Evolutionary conservation across 1,284 basidiomycete species (phyloP), one percentile per base, ranked within the genome.

Genomic region (Testicularia cyperi): DNA sequence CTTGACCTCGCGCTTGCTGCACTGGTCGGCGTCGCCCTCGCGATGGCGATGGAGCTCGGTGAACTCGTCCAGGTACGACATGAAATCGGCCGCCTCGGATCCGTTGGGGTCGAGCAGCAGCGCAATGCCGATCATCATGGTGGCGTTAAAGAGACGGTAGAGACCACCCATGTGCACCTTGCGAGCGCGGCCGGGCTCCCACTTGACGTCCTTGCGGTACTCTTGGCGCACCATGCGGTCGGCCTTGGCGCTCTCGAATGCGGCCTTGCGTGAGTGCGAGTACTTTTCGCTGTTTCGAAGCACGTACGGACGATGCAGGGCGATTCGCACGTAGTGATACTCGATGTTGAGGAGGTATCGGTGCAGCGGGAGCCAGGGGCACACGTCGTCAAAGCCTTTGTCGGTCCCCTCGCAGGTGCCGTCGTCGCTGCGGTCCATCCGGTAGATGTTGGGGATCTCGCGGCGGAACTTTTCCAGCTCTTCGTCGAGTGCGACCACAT

Each of bases 381-480:
- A 71, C 16, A 68, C 46, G 13, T 41, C 38, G 47, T 74, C 70
- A 29, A 64, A 67, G 10, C 41, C 54, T 23, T 61, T 61, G 51
- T 72, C 65, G 30, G 55, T 55, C 34, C 65, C 65, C 0, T 46
- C 41, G 2, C 43, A 38, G 0, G 45, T 33, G 5, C 81, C 83
- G 56, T 86, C 85, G 21, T 55, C 46, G 22, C 52, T 57, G 65
- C 86, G 85, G 49, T 87, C 85, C 46, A 82, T 80, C 56, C 89
- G 80, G 74, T 89, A 90, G 7, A 80, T 82, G 65, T 90, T 86
- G 43, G 90, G 78, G 37, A 91, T 87, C 26, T 81, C 79, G 60
- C 86, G 85, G 86, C 90, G 89, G 74, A 91, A 92, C 65, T 82
- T 83, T 45, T 90, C 80, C 14, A 96, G 79, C 58, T 95, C 90